A percentile compares a stretch with the other conserved stretches of the same genome.
Conservation (phyloP, 2,329 filamentous ascomycete genomes). For the Fusarium albidum region DNA sequence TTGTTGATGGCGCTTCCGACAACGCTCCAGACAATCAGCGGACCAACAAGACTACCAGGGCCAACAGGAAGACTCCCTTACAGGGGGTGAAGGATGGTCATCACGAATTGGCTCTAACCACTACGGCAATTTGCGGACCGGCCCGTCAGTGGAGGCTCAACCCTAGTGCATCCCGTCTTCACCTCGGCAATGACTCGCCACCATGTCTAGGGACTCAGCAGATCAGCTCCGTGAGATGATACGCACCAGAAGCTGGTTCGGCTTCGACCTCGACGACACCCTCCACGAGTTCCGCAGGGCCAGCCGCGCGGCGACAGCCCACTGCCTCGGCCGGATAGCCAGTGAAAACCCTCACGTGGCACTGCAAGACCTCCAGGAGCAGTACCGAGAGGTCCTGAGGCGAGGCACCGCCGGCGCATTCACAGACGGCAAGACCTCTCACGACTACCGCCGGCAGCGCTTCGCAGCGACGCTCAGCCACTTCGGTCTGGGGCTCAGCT, state of each 20-base stretch:
- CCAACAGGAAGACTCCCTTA: too few relatives aligned
- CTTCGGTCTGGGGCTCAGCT: conserved; percentile 30
- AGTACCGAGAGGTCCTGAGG: conserved; percentile 47
- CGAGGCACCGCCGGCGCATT: conserved; percentile 50
- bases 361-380: conserved; percentile 22
- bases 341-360: not conserved
- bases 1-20: too few relatives aligned
- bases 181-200: not conserved
- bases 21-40: too few relatives aligned
- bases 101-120: too few relatives aligned
- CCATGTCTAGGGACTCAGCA: fast-evolving
- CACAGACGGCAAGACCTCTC: conserved; percentile 52
- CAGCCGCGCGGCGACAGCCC: conserved; percentile 45
- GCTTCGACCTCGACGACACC: conserved; percentile 59
- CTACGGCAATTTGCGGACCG: too few relatives aligned
- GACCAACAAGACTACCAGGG: too few relatives aligned
- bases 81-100: too few relatives aligned
- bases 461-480: conserved; percentile 46
- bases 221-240: not conserved
- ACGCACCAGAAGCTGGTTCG: conserved; percentile 46
- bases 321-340: conserved; percentile 44
- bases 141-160: too few relatives aligned
- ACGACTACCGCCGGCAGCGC: conserved; percentile 51
- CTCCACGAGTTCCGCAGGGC: conserved; percentile 55
- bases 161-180: too few relatives aligned